Conservation (phyloP, 345 rosid species). For the Boechera retrofracta region DNA sequence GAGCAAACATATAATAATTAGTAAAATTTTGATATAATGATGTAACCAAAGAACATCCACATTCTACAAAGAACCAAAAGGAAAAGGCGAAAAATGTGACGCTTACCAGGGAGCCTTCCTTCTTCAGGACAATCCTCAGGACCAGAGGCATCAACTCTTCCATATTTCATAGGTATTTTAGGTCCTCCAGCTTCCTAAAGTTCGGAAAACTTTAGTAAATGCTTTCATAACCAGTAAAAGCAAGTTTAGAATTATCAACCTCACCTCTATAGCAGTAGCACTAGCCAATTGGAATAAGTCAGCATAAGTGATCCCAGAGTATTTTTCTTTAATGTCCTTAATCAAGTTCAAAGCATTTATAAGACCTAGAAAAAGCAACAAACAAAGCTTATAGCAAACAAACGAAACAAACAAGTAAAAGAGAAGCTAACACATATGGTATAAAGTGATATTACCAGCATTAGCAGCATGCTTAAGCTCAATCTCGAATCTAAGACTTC, state of each 20-base stretch:
- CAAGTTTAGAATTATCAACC: not conserved
- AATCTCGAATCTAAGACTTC: slow-evolving; percentile 85
- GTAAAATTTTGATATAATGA: not conserved
- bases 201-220: not conserved
- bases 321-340: slow-evolving; percentile 83
- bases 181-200: slow-evolving; percentile 95
- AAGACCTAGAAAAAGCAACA: slow-evolving; percentile 61
- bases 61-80: not conserved
- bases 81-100: not conserved
- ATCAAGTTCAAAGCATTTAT: slow-evolving; percentile 81
- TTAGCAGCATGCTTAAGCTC: slow-evolving; percentile 97
- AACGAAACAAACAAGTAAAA: not conserved
- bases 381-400: not conserved
- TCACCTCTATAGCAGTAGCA: slow-evolving; percentile 96
- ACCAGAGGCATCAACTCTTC: slow-evolving; percentile 76
- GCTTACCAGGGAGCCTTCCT: slow-evolving; percentile 96
- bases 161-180: slow-evolving; percentile 90
- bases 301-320: slow-evolving; percentile 79
- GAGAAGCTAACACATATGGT: too few species aligned
- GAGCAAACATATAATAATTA: not conserved
- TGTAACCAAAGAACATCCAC: not conserved
- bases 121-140: slow-evolving; percentile 95
- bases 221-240: not conserved
- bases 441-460: slow-evolving; percentile 64
- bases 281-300: slow-evolving; percentile 93